phyloP scores from a whole-genome alignment of 169 alveolate species.

The Sarcocystis neurona region DNA sequence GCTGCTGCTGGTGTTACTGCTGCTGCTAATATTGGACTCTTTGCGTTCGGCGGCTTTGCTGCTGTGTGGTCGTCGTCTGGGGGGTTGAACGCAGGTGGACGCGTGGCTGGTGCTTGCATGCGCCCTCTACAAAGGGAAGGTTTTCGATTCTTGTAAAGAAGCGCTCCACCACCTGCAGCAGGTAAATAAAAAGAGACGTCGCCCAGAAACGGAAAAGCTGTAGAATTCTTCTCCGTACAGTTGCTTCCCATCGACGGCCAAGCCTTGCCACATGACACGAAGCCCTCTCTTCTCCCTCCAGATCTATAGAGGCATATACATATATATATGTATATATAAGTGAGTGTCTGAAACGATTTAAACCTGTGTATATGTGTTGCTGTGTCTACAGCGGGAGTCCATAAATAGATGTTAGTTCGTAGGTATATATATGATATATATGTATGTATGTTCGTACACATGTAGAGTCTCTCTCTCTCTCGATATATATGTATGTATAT shows the following conservation, averaged over 20 bases:
- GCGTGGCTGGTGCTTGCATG: constrained; percentile 42
- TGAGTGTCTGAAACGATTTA: not conserved
- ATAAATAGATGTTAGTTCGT: too few species aligned
- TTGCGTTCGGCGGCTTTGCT: too few species aligned
- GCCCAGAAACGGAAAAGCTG: too few species aligned
- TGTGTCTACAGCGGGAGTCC: too few species aligned
- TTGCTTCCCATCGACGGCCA: not conserved
- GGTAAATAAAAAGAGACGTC: constrained; percentile 31
- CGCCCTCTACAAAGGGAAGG: constrained; percentile 24
- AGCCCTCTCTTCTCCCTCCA: not conserved
- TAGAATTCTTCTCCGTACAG: too few species aligned
- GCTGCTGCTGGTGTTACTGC: too few species aligned
- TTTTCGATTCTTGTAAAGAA: not conserved
- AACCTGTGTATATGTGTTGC: not conserved
- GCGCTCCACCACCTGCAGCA: constrained; percentile 22
- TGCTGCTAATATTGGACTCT: too few species aligned
- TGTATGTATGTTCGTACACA: not conserved
- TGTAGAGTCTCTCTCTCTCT: not conserved
- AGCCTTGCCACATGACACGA: not conserved
- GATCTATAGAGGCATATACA: too few species aligned
- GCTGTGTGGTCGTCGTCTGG: not conserved
- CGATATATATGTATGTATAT: too few species aligned
- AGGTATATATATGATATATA: too few species aligned
- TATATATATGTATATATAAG: too few species aligned
- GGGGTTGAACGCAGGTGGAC: constrained; percentile 14